phyloP scores from a whole-genome alignment of 495 filamentous ascomycete species.

The Talaromyces liani region DNA sequence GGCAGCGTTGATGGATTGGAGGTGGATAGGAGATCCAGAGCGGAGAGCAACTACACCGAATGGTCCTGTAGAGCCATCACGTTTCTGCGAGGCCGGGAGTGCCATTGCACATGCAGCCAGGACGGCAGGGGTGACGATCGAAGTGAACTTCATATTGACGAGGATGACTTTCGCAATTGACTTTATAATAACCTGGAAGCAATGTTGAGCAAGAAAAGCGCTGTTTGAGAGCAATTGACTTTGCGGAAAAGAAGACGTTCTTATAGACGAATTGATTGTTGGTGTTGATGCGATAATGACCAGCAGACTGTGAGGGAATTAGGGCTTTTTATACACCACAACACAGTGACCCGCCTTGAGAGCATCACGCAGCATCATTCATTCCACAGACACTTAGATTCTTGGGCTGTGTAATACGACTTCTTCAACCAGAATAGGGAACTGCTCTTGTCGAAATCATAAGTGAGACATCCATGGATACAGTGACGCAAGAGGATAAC shows the following conservation, averaged over 20 bases:
- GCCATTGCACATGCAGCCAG: neutral
- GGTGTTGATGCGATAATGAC: neutral
- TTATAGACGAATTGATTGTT: neutral
- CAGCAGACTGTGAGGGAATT: neutral
- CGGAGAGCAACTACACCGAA: constrained; percentile 32
- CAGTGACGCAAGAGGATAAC: neutral
- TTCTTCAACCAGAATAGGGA: neutral
- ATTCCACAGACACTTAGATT: neutral
- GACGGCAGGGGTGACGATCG: neutral
- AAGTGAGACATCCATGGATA: neutral
- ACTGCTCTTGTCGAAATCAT: neutral
- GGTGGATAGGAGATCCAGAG: constrained; percentile 37
- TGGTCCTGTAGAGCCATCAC: neutral
- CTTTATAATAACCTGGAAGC: neutral
- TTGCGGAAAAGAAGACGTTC: neutral
- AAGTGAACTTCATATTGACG: constrained; percentile 7
- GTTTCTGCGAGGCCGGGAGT: neutral
- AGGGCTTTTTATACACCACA: neutral
- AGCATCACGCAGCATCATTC: neutral
- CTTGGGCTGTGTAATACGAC: neutral
- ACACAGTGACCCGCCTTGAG: neutral
- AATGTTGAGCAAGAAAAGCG: neutral
- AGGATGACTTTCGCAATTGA: neutral
- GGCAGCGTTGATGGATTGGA: constrained; percentile 28
- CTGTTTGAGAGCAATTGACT: neutral